phyloP scores from a whole-genome alignment of 306 rosid species.

The Spatholobus suberectus region DNA sequence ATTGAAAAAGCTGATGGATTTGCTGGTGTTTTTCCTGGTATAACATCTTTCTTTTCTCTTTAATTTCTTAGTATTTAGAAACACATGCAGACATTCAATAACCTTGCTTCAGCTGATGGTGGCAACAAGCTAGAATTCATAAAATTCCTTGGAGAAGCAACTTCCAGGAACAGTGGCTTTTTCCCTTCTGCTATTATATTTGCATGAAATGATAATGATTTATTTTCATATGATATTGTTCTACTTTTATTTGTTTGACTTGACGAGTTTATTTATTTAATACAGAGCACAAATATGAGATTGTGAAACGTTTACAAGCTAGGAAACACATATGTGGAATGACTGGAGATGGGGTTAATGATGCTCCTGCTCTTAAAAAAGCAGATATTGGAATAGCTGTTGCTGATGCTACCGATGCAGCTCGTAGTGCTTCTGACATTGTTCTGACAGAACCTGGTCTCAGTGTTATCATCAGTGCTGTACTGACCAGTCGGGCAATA shows the following conservation, averaged over 20 bases:
- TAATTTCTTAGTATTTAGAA: not conserved
- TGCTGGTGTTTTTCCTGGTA: constrained; percentile 92
- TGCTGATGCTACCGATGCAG: constrained; percentile 94
- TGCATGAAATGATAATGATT: constrained; percentile 12
- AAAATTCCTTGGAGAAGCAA: constrained; percentile 4
- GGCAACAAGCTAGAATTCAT: constrained; percentile 18
- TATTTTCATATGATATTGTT: not conserved
- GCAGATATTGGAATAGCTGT: constrained; percentile 96
- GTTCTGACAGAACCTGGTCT: constrained; percentile 90
- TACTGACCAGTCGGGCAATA: constrained; percentile 88
- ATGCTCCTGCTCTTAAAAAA: constrained; percentile 87
- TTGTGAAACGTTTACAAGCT: constrained; percentile 80
- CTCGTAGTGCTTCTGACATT: constrained; percentile 89
- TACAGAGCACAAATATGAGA: constrained; percentile 89
- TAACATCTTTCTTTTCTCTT: not conserved
- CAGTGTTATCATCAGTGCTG: constrained; percentile 87
- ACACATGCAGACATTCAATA: not conserved
- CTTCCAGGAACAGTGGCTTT: not conserved
- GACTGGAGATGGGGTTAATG: constrained; percentile 94
- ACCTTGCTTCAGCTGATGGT: constrained; percentile 5
- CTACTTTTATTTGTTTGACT: constrained; percentile 20
- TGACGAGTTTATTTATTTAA: not conserved
- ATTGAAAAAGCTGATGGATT: constrained; percentile 91
- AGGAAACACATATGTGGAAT: constrained; percentile 85
- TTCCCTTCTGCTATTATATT: not conserved